phyloP scores from a whole-genome alignment of 768 basidiomycete species.

The Collybia nuda region DNA sequence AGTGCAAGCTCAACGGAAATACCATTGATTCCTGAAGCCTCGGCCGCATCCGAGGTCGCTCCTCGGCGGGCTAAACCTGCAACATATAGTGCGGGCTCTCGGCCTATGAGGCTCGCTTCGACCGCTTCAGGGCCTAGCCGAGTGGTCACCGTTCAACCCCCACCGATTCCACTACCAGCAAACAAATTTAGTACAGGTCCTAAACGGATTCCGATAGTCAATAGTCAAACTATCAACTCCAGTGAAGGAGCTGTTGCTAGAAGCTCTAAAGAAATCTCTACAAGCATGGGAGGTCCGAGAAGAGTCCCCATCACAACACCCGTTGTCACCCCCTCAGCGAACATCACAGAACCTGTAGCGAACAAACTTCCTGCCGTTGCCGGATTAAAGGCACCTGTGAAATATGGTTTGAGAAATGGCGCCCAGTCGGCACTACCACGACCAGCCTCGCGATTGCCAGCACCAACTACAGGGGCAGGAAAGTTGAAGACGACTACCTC shows the following conservation, averaged over 20 bases:
- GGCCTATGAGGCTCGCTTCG: no score
- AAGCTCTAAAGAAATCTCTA: constrained; percentile 5
- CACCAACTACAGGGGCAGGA: constrained; percentile 7
- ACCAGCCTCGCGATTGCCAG: constrained; percentile 14
- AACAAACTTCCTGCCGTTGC: constrained; percentile 8
- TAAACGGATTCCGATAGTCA: constrained; percentile 30
- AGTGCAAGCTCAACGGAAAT: constrained; percentile 9
- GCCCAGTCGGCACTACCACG: constrained; percentile 15
- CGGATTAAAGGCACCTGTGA: constrained; percentile 12
- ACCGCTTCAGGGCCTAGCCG: neutral
- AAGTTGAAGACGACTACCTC: constrained; percentile 8
- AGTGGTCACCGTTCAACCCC: constrained; percentile 3
- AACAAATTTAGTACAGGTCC: constrained; percentile 26
- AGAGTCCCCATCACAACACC: constrained; percentile 9
- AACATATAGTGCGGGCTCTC: no score
- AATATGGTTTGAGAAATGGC: constrained; percentile 7
- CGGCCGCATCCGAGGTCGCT: neutral
- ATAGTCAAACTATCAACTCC: constrained; percentile 4
- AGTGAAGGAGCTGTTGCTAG: neutral
- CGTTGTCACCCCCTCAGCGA: constrained; percentile 1
- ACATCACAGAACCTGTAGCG: constrained; percentile 1
- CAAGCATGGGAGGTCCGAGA: constrained; percentile 11
- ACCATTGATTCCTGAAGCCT: neutral
- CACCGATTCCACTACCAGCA: neutral
- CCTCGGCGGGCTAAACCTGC: neutral